Percentiles rank a stretch among this genome's conserved stretches.
phyloP scores from a whole-genome alignment of 768 basidiomycete genomes.

The Jaapia argillacea region DNA sequence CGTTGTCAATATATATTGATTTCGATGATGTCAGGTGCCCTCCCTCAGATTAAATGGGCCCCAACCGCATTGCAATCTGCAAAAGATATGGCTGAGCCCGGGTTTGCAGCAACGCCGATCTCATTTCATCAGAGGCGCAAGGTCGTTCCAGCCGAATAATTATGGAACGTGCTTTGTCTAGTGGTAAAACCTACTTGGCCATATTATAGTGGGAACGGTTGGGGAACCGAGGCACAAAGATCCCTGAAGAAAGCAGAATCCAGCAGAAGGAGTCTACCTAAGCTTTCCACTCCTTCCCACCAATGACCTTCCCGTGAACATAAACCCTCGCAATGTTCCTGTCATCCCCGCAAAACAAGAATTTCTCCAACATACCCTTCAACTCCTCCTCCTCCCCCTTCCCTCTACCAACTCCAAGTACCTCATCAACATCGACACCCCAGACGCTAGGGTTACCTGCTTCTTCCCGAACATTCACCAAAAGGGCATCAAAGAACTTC shows the following conservation, averaged over 20 bases:
- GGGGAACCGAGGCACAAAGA: too few species aligned
- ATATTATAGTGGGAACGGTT: too few species aligned
- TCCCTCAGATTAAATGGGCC: too few species aligned
- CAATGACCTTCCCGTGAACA: constrained; percentile 73
- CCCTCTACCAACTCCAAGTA: constrained; percentile 10
- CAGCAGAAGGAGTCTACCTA: background rate
- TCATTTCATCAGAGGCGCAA: too few species aligned
- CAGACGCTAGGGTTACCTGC: constrained; percentile 49
- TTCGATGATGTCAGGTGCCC: too few species aligned
- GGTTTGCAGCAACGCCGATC: too few species aligned
- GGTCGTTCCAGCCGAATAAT: too few species aligned
- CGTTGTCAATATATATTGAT: too few species aligned
- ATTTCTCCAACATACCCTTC: constrained; percentile 63
- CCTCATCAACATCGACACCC: constrained; percentile 30
- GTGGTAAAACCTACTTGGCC: too few species aligned
- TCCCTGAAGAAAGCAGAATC: background rate
- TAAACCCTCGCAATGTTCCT: constrained; percentile 76
- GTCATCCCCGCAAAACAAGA: constrained; percentile 82
- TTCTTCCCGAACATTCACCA: constrained; percentile 49
- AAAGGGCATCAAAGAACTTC: constrained; percentile 85
- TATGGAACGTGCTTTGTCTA: too few species aligned
- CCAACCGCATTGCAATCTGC: too few species aligned
- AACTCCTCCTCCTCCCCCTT: constrained; percentile 29
- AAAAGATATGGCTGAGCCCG: too few species aligned
- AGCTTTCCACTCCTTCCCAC: constrained; percentile 41